These are phyloP conservation scores for Trichoderma asperelloides DNA, from an alignment of 495 filamentous ascomycete species.

Conservation along the genomic window DNA sequence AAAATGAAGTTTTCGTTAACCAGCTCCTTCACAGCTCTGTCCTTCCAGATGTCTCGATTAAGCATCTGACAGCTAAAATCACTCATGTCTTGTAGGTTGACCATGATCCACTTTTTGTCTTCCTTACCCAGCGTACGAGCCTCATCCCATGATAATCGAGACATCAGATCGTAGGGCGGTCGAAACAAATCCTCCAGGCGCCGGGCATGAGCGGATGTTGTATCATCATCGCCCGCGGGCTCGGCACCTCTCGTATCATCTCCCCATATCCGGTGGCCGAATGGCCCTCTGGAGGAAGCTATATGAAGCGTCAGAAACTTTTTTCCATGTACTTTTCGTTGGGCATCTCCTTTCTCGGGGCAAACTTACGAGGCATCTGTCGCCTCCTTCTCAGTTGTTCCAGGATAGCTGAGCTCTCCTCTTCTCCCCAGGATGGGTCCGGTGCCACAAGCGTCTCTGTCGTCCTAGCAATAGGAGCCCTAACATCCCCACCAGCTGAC, in stretches of 20 bases:
- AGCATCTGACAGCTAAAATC: constrained; percentile 88
- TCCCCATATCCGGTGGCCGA: constrained; percentile 83
- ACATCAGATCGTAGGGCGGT: constrained; percentile 84
- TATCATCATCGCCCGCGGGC: constrained; percentile 11
- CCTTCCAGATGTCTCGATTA: constrained; percentile 95
- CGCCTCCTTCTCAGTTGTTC: constrained; percentile 56
- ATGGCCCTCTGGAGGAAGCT: constrained; percentile 50
- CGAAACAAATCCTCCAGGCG: constrained; percentile 83
- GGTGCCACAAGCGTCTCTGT: constrained; percentile 86
- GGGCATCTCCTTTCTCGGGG: neutral
- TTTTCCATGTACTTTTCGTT: neutral
- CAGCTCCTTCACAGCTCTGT: constrained; percentile 62
- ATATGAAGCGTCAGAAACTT: neutral
- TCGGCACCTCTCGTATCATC: constrained; percentile 25
- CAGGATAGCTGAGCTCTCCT: constrained; percentile 51
- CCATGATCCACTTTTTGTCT: constrained; percentile 82
- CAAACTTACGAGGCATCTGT: constrained; percentile 30
- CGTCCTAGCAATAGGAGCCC: constrained; percentile 84
- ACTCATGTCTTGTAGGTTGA: constrained; percentile 87
- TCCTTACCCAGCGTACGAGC: constrained; percentile 79
- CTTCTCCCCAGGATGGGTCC: constrained; percentile 30
- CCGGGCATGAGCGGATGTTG: constrained; percentile 18
- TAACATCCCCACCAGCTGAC: constrained; percentile 46
- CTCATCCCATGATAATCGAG: constrained; percentile 60
- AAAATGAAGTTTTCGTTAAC: constrained; percentile 91